Evolutionary conservation across 169 alveolate species (phyloP).

Genomic region (Theileria annulata): DNA sequence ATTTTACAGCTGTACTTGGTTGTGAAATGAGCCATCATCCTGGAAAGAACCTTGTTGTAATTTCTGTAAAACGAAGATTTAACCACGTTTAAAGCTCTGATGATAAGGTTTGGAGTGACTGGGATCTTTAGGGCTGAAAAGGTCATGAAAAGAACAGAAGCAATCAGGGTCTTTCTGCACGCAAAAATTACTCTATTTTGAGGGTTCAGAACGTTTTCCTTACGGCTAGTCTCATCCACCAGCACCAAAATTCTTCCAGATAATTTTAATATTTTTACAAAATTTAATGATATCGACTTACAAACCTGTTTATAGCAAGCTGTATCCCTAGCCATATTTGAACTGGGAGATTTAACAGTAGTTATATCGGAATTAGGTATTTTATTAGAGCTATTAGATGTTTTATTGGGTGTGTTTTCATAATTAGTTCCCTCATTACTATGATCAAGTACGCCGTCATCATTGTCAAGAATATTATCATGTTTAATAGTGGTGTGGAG

Average conservation of each 20-base stretch:
- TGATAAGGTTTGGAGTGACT: conserved; percentile 9
- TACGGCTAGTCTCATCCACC: background rate
- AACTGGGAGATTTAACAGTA: background rate
- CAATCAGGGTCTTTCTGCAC: conserved; percentile 46
- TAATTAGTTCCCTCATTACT: too few relatives aligned
- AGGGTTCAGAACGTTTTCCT: conserved; percentile 29
- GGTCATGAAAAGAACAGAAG: conserved; percentile 12
- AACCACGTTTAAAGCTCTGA: conserved; percentile 17
- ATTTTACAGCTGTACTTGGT: background rate
- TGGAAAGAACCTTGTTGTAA: background rate
- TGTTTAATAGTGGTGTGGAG: background rate
- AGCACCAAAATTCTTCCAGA: background rate
- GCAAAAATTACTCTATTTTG: conserved; percentile 2
- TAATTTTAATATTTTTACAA: background rate
- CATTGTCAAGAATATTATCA: background rate
- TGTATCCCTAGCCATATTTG: background rate
- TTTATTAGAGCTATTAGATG: background rate
- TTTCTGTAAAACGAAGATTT: conserved; percentile 37
- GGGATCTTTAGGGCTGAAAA: conserved; percentile 8
- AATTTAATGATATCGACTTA: background rate
- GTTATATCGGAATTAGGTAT: background rate
- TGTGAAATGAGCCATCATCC: background rate
- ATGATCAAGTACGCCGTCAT: too few relatives aligned
- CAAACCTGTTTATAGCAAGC: background rate
- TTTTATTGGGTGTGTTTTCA: too few relatives aligned